Evolutionary conservation across 306 rosid species (phyloP), one percentile per base, ranked within the genome.

Genomic region (Malus sylvestris): DNA sequence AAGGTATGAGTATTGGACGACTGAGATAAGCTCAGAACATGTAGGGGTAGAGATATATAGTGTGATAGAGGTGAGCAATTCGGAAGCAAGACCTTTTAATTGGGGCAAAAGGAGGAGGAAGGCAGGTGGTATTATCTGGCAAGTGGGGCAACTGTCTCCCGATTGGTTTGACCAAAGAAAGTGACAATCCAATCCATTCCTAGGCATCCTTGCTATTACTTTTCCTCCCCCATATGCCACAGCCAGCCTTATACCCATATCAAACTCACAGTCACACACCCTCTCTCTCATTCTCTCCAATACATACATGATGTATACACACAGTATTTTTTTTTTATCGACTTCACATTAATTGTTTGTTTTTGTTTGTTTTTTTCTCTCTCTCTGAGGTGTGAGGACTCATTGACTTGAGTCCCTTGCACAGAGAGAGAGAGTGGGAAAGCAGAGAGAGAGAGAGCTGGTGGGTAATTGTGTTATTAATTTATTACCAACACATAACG

Each of bases 101-200:
- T 1, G 4, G 62, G 38, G n/a, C 7, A 61, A 61, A 61, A 14
- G 67, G 10, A 20, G 1, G 0, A 60, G 42, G 10, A 7, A 60
- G 42, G 68, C 35, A 16, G 68, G 23, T 14, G 44, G 78, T 35
- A 57, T 65, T 66, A 53, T 70, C 83, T 83, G 86, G 78, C 83
- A 75, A 32, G 49, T 45, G 76, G 80, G 80, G 82, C 62, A 80
- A 68, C 87, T 84, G 87, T 80, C 82, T 80, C 52, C 82, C 84
- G 74, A 77, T 83, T 80, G 60, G 12, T 67, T 72, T 75, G 78
- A 83, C 78, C 74, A 72, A 5, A 83, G 67, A 79, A 83, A 64
- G 78, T 45, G 77, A 72, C 61, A 52, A 52, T 29, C 68, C 33
- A 35, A 23, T 51, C 44, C 58, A 10, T 25, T 8, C 70, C 32